Evolutionary conservation across 345 rosid species (phyloP).

Genomic region (Sisymbrium altissimum): DNA sequence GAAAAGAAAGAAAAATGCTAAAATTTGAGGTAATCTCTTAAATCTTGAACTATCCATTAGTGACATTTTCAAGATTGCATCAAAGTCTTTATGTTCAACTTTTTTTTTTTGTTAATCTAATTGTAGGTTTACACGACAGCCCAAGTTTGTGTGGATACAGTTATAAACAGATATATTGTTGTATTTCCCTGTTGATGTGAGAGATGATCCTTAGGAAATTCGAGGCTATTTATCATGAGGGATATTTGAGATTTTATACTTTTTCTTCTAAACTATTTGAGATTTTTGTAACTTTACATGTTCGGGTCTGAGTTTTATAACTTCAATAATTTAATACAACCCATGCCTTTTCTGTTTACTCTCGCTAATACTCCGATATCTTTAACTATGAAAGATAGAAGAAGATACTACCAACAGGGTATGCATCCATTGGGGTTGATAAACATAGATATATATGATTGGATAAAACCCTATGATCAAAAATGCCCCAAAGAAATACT

Average conservation of each 20-base stretch:
- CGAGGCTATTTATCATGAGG: conserved; percentile 18
- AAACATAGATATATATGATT: too few relatives aligned
- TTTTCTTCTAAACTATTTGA: not conserved
- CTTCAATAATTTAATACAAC: conserved; percentile 6
- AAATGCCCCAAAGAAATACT: too few relatives aligned
- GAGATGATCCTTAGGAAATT: conserved; percentile 14
- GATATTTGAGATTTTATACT: conserved; percentile 5
- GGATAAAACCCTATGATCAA: too few relatives aligned
- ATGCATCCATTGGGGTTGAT: too few relatives aligned
- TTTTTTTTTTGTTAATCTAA: not conserved
- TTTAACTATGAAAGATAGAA: too few relatives aligned
- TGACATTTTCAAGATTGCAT: not conserved
- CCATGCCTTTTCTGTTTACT: not conserved
- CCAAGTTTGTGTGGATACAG: conserved; percentile 19
- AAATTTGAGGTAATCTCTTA: conserved; percentile 18
- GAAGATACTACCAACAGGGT: too few relatives aligned
- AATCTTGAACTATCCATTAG: not conserved
- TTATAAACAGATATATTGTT: conserved; percentile 9
- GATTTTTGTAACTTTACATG: conserved; percentile 15
- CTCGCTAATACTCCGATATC: not conserved
- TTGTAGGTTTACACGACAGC: conserved; percentile 1
- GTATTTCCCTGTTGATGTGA: conserved; percentile 15
- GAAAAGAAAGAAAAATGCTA: too few relatives aligned
- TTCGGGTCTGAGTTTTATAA: conserved; percentile 3
- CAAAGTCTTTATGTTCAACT: not conserved